phyloP scores from a whole-genome alignment of 768 basidiomycete species.

The Trametes cubensis region DNA sequence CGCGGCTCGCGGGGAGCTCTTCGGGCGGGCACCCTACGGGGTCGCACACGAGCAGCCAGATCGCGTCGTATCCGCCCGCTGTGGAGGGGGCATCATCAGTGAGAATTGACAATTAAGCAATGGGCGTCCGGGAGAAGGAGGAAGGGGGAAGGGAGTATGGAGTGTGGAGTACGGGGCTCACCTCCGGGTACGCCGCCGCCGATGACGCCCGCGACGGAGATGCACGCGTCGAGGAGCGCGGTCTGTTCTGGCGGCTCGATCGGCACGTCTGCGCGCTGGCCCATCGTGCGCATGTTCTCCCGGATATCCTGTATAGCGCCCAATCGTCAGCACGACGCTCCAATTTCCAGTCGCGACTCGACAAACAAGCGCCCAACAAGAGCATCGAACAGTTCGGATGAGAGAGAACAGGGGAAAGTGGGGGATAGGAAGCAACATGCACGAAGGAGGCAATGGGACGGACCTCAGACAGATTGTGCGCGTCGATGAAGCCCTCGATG shows the following conservation, averaged over 20 bases:
- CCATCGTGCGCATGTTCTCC: constrained; percentile 82
- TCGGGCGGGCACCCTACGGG: constrained; percentile 46
- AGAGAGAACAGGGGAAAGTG: background rate
- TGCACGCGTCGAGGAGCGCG: constrained; percentile 74
- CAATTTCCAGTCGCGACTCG: too few species aligned
- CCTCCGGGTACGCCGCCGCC: constrained; percentile 97
- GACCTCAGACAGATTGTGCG: constrained; percentile 62
- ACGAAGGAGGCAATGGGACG: constrained; percentile 7
- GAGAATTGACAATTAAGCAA: background rate
- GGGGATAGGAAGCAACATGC: background rate
- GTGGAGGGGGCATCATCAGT: too few species aligned
- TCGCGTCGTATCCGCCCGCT: constrained; percentile 98
- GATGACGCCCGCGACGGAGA: constrained; percentile 79
- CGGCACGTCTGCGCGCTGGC: constrained; percentile 69
- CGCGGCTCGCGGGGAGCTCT: constrained; percentile 51
- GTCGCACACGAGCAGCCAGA: constrained; percentile 88
- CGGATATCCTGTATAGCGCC: constrained; percentile 64
- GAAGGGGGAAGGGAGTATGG: background rate
- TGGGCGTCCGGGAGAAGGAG: background rate
- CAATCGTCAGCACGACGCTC: background rate
- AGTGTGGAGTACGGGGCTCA: constrained; percentile 50
- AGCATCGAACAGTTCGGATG: too few species aligned
- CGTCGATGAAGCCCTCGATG: constrained; percentile 59
- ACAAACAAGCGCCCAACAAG: too few species aligned
- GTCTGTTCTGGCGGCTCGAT: constrained; percentile 94